Conservation (phyloP, 306 rosid genomes). For the Vigna unguiculata region DNA sequence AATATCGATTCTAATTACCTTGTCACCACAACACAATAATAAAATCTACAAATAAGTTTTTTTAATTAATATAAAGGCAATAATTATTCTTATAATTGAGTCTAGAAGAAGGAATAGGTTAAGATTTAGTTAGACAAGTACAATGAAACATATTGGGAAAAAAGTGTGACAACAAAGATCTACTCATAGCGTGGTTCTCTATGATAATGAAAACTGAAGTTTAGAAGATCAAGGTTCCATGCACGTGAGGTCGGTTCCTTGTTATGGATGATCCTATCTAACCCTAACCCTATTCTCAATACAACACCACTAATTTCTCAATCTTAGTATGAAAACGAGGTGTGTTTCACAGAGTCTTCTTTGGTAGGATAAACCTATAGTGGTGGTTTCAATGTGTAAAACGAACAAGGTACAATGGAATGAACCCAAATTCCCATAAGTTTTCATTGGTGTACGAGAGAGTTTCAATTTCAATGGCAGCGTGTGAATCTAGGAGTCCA, state of each 20-base stretch:
- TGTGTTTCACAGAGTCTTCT: constrained; percentile 21
- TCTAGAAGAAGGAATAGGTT: too few relatives aligned
- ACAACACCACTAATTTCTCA: neutral
- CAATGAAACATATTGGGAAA: too few relatives aligned
- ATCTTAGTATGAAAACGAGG: constrained; percentile 37
- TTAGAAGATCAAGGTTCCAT: constrained; percentile 46
- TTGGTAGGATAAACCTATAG: neutral
- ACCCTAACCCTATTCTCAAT: constrained; percentile 39
- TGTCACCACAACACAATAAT: too few relatives aligned
- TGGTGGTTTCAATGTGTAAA: constrained; percentile 41
- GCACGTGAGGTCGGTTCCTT: constrained; percentile 55
- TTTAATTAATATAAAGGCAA: too few relatives aligned
- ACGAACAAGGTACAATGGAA: constrained; percentile 38
- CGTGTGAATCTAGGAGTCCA: constrained; percentile 49
- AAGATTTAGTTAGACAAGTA: too few relatives aligned
- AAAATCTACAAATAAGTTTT: too few relatives aligned
- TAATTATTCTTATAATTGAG: too few relatives aligned
- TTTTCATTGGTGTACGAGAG: constrained; percentile 40
- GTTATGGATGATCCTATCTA: constrained; percentile 21
- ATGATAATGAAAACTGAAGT: constrained; percentile 29
- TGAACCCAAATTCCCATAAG: constrained; percentile 47
- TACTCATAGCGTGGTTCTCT: neutral
- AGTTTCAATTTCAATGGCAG: constrained; percentile 32
- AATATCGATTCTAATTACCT: too few relatives aligned
- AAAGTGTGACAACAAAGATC: neutral